Conservation (phyloP, 371 early-diverging fungal genomes). For the Rhizopus arrhizus region DNA sequence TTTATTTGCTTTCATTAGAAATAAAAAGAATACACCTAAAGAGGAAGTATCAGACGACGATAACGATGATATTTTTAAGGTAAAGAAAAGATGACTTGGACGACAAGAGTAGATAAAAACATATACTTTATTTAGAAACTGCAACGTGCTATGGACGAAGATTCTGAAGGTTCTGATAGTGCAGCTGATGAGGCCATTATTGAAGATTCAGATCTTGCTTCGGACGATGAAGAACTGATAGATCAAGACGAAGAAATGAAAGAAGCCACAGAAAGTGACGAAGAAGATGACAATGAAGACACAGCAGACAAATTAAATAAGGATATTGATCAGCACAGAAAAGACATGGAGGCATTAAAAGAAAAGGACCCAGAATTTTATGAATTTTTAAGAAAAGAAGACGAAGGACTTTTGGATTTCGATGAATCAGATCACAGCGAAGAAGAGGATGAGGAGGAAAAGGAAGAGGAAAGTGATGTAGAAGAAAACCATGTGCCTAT, state of each 20-base stretch:
- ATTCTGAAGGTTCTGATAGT: constrained; percentile 12
- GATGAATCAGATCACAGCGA: constrained; percentile 64
- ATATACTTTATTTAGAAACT: constrained; percentile 16
- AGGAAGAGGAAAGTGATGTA: constrained; percentile 31
- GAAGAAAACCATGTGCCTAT: constrained; percentile 30
- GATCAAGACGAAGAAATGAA: constrained; percentile 14
- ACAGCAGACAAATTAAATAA: constrained; percentile 48
- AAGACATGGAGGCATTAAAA: constrained; percentile 75
- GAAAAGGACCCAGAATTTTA: constrained; percentile 89
- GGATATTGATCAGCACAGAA: constrained; percentile 66
- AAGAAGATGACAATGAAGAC: constrained; percentile 48
- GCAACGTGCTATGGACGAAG: constrained; percentile 40
- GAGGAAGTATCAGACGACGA: constrained; percentile 2
- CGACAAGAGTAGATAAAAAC: not conserved
- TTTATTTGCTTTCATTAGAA: not conserved
- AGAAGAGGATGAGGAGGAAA: constrained; percentile 52
- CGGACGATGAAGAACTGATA: not conserved
- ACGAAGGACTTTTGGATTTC: constrained; percentile 78
- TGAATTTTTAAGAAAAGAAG: constrained; percentile 86
- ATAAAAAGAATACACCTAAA: not conserved
- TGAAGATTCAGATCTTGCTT: not conserved
- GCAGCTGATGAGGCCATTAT: constrained; percentile 17
- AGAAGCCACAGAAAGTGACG: constrained; percentile 42
- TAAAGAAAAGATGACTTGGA: not conserved
- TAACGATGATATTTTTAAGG: constrained; percentile 13